Conservation (phyloP, 2,329 filamentous ascomycete species). For the Neurospora crassa region DNA sequence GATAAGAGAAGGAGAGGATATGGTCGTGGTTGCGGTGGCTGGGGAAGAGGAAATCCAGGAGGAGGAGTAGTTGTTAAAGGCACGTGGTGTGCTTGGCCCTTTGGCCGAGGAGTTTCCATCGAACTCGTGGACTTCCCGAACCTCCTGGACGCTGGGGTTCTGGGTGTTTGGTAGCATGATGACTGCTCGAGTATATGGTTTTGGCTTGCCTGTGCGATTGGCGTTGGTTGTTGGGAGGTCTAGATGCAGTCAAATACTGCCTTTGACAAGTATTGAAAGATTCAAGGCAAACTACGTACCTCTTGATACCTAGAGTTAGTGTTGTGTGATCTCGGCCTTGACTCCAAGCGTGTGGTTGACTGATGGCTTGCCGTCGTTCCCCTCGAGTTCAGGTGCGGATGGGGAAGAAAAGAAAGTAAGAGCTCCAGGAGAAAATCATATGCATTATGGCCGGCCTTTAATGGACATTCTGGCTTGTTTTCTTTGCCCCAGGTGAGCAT, state of each 20-base stretch:
- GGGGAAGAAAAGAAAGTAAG: neutral
- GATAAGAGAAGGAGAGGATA: neutral
- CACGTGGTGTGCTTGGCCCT: neutral
- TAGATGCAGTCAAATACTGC: neutral
- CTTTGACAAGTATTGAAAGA: no score
- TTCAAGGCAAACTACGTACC: no score
- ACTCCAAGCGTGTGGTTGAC: neutral
- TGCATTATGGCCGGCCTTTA: neutral
- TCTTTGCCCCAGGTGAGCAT: no score
- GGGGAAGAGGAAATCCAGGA: neutral
- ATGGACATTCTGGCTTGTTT: neutral
- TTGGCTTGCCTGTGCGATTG: neutral
- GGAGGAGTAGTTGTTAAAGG: neutral
- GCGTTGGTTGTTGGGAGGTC: neutral
- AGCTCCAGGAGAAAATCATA: rapidly evolving
- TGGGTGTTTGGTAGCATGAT: neutral
- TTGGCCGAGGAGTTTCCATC: neutral
- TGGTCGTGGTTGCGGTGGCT: neutral
- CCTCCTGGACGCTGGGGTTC: neutral
- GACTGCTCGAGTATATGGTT: neutral
- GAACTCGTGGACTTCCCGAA: neutral
- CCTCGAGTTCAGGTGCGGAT: neutral
- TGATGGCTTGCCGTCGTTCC: neutral
- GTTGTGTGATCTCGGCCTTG: neutral
- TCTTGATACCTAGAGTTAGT: no score